phyloP scores from a whole-genome alignment of 768 basidiomycete species.

The Trichaptum fuscoviolaceum region DNA sequence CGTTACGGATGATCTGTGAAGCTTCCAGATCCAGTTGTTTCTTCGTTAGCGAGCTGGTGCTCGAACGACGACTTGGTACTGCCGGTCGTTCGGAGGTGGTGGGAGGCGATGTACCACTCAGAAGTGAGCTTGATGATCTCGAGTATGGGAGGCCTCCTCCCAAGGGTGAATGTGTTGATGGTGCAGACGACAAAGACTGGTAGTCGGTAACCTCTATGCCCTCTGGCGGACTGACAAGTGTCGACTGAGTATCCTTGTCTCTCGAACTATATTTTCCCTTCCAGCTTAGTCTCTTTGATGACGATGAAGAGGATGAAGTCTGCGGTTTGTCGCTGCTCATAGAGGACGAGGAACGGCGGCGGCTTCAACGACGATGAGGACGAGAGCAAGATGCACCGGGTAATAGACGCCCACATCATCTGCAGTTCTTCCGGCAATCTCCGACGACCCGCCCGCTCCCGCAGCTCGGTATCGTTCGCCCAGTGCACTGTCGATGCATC shows the following conservation, averaged over 20 bases:
- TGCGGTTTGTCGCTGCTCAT: neutral
- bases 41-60: conserved; percentile 25
- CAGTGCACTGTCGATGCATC: neutral
- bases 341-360: neutral
- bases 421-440: neutral
- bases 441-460: neutral
- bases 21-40: conserved; percentile 44
- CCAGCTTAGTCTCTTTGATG: neutral
- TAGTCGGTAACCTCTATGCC: neutral
- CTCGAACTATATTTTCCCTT: neutral
- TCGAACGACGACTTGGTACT: conserved; percentile 1
- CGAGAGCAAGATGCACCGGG: neutral
- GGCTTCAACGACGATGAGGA: neutral
- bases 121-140: neutral
- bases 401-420: neutral
- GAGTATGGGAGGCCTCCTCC: neutral
- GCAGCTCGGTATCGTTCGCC: too few species aligned
- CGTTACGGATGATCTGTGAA: conserved; percentile 40
- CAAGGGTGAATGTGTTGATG: neutral
- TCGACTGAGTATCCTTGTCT: neutral
- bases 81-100: neutral
- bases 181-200: neutral
- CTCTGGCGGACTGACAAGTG: neutral
- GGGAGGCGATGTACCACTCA: neutral
- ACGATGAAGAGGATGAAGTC: neutral